Evolutionary conservation across 441 rosid species (phyloP).

Genomic region (Arabidopsis hybrid): DNA sequence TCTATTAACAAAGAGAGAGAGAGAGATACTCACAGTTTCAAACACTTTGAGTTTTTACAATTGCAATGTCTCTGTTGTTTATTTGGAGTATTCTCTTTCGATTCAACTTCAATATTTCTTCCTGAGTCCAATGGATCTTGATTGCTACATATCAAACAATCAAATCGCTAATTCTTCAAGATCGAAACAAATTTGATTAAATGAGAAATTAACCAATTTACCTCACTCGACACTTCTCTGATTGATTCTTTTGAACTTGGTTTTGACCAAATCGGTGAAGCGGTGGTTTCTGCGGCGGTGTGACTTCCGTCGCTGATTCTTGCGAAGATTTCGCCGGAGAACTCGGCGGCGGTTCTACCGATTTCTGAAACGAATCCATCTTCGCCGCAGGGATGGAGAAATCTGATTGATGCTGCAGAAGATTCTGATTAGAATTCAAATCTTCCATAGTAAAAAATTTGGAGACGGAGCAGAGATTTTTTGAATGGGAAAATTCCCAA

Average conservation of each 20-base stretch:
- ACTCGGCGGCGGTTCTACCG: slow-evolving; percentile 26
- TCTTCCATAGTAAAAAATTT: slow-evolving; percentile 28
- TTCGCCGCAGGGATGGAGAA: slow-evolving; percentile 53
- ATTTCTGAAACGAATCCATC: slow-evolving; percentile 26
- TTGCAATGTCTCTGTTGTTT: slow-evolving; percentile 68
- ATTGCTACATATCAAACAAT: slow-evolving; percentile 46
- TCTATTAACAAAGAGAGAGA: background rate
- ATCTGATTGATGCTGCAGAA: slow-evolving; percentile 80
- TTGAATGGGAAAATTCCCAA: no score
- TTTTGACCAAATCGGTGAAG: slow-evolving; percentile 16
- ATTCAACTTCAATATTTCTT: slow-evolving; percentile 44
- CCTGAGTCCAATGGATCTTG: slow-evolving; percentile 56
- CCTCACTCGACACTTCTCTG: slow-evolving; percentile 40
- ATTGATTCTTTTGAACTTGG: slow-evolving; percentile 23
- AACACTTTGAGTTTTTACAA: slow-evolving; percentile 70
- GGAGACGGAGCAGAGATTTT: background rate
- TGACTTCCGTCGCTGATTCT: slow-evolving; percentile 13
- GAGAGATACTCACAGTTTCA: slow-evolving; percentile 69
- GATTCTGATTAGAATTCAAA: slow-evolving; percentile 55
- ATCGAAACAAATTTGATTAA: background rate
- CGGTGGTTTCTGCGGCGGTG: slow-evolving; percentile 33
- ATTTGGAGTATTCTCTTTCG: slow-evolving; percentile 60
- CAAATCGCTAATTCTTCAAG: background rate
- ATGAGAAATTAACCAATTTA: background rate
- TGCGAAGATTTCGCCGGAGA: slow-evolving; percentile 22